Evolutionary conservation across 2,329 filamentous ascomycete genomes (phyloP).

Genomic region (Apiospora malaysiana): DNA sequence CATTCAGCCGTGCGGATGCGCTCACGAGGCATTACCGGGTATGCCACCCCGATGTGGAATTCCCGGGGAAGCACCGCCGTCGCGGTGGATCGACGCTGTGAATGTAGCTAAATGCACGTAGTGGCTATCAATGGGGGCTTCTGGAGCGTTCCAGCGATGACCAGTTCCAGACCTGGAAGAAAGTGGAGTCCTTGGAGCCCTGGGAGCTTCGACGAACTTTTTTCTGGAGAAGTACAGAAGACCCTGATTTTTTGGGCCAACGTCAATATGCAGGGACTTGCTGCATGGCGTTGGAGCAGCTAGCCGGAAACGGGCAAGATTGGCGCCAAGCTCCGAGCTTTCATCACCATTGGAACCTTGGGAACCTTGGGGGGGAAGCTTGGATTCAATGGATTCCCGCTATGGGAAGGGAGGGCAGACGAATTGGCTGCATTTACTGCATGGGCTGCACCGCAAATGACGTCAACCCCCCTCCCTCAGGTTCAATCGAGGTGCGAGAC

Average conservation of each 20-base stretch:
- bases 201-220: neutral
- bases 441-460: conserved; percentile 27
- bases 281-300: conserved; percentile 15
- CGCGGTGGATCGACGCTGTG: conserved; percentile 32
- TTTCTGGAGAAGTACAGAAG: conserved; percentile 19
- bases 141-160: neutral
- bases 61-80: conserved; percentile 67
- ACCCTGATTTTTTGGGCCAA: conserved; percentile 25
- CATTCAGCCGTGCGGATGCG: conserved; percentile 93
- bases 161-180: conserved; percentile 1
- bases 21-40: conserved; percentile 93
- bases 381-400: conserved; percentile 25
- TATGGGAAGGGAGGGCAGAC: neutral
- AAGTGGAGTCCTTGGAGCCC: neutral
- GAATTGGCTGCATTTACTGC: neutral
- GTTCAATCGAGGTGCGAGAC: conserved; percentile 24
- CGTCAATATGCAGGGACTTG: conserved; percentile 29
- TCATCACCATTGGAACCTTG: conserved; percentile 16
- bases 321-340: neutral
- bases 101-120: neutral
- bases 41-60: conserved; percentile 87
- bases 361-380: conserved; percentile 12
- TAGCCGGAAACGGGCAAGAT: conserved; percentile 7
- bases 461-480: conserved; percentile 26
- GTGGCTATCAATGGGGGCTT: neutral